These are phyloP conservation scores for Hordeum vulgare DNA, from an alignment of 176 grass and related monocot species.

Conservation along the genomic window DNA sequence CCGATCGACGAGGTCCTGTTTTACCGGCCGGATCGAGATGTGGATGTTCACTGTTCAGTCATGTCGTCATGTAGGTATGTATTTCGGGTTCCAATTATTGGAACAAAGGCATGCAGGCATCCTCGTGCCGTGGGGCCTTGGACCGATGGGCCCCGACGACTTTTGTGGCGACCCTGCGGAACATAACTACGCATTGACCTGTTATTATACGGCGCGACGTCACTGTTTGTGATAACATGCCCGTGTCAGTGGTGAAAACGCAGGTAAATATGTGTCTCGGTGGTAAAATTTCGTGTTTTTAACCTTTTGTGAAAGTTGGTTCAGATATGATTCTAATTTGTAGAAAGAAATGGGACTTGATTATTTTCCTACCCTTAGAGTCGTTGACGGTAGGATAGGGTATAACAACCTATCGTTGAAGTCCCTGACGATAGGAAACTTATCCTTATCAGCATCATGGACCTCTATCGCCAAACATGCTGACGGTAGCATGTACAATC, in stretches of 20 bases:
- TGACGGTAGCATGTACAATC: too few relatives aligned
- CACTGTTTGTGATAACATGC: neutral
- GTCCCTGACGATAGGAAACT: too few relatives aligned
- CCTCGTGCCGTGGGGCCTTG: neutral
- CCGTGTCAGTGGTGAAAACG: neutral
- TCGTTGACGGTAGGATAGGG: too few relatives aligned
- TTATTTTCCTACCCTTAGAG: too few relatives aligned
- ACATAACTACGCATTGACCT: conserved; percentile 1
- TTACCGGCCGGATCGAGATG: neutral
- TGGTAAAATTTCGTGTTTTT: too few relatives aligned
- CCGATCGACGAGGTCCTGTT: neutral
- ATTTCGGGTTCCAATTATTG: conserved; percentile 12
- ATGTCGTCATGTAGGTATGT: neutral
- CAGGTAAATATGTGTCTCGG: too few relatives aligned
- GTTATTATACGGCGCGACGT: neutral
- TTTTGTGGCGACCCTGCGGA: neutral
- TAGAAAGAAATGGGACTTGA: too few relatives aligned
- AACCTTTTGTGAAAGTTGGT: too few relatives aligned
- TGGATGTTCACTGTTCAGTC: neutral
- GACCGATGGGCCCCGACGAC: neutral
- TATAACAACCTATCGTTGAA: too few relatives aligned
- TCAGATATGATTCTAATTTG: too few relatives aligned
- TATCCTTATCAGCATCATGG: too few relatives aligned
- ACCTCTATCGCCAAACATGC: too few relatives aligned
- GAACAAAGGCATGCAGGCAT: neutral